A percentile compares a stretch with the other conserved stretches of the same genome.
Evolutionary conservation across 2,329 filamentous ascomycete genomes (phyloP).

Genomic region (Neoascochyta sp.): DNA sequence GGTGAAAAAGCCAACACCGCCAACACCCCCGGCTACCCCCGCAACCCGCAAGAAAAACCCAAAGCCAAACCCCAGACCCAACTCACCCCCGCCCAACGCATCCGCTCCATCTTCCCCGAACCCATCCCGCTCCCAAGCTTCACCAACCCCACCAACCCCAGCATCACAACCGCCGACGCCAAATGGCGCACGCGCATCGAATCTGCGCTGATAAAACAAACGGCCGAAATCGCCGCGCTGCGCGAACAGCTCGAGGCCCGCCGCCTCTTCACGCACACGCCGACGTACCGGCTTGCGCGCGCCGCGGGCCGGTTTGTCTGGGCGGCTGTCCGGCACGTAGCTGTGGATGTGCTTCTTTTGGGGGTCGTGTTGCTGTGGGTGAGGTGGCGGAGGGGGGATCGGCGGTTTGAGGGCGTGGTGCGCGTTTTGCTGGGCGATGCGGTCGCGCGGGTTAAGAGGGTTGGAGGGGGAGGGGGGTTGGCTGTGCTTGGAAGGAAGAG

Average conservation of each 20-base stretch:
- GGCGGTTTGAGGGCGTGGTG: constrained; percentile 69
- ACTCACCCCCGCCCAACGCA: constrained; percentile 17
- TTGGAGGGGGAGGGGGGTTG: constrained; percentile 27
- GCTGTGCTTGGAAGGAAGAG: constrained; percentile 16
- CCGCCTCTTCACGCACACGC: constrained; percentile 64
- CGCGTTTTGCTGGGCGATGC: constrained; percentile 57
- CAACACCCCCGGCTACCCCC: constrained; percentile 8
- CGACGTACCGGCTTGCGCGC: constrained; percentile 58
- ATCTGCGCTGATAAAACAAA: constrained; percentile 80
- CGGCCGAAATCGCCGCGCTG: constrained; percentile 85
- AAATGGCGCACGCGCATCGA: constrained; percentile 83
- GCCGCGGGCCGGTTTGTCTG: constrained; percentile 52
- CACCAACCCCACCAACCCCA: constrained; percentile 5
- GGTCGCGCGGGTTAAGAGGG: constrained; percentile 37
- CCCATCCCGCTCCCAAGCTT: constrained; percentile 18
- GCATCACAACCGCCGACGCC: constrained; percentile 36
- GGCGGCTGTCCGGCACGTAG: constrained; percentile 73
- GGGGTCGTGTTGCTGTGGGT: constrained; percentile 67
- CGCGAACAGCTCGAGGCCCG: constrained; percentile 84
- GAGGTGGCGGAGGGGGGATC: constrained; percentile 66
- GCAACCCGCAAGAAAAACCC: constrained; percentile 7
- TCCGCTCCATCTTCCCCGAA: constrained; percentile 14
- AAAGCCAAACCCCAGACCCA: constrained; percentile 9
- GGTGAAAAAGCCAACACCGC: constrained; percentile 28
- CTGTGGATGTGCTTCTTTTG: constrained; percentile 66